Conservation (phyloP, 2,329 filamentous ascomycete species). For the Aspergillus candidus region DNA sequence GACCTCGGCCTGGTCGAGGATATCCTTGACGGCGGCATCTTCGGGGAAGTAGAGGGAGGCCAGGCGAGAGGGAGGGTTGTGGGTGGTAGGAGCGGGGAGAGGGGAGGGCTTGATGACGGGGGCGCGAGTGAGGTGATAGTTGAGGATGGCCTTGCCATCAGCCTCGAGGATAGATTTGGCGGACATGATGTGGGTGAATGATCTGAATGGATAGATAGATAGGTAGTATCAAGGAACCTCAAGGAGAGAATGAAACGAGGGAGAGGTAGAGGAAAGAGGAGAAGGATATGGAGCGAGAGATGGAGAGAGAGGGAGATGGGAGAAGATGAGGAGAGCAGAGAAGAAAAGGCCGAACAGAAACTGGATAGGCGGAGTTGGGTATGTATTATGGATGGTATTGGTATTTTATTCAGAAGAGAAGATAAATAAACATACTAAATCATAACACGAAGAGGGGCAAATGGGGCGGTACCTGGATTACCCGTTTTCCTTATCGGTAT, state of each 20-base stretch:
- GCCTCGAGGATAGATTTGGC: constrained; percentile 97
- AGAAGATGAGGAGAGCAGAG: constrained; percentile 11
- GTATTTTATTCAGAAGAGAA: neutral
- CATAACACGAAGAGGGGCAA: too few species aligned
- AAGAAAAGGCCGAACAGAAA: constrained; percentile 4
- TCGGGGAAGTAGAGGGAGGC: constrained; percentile 90
- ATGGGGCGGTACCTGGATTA: neutral
- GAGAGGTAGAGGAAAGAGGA: constrained; percentile 9
- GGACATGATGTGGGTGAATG: constrained; percentile 57
- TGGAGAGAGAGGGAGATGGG: constrained; percentile 12
- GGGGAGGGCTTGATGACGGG: constrained; percentile 97
- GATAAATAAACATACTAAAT: too few species aligned
- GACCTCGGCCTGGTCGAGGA: constrained; percentile 92
- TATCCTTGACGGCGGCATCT: constrained; percentile 70
- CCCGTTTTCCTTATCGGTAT: too few species aligned
- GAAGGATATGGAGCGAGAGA: constrained; percentile 10
- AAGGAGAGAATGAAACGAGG: constrained; percentile 12
- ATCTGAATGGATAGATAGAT: constrained; percentile 5
- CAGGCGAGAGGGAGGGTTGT: constrained; percentile 88
- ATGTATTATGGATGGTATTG: neutral
- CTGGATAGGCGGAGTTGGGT: constrained; percentile 14
- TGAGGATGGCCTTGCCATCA: constrained; percentile 99
- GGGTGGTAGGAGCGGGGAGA: constrained; percentile 72
- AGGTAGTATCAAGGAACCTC: too few species aligned
- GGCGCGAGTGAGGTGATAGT: constrained; percentile 98